phyloP scores from a whole-genome alignment of 176 grass and related monocot genomes.

The Alopecurus myosuroides region DNA sequence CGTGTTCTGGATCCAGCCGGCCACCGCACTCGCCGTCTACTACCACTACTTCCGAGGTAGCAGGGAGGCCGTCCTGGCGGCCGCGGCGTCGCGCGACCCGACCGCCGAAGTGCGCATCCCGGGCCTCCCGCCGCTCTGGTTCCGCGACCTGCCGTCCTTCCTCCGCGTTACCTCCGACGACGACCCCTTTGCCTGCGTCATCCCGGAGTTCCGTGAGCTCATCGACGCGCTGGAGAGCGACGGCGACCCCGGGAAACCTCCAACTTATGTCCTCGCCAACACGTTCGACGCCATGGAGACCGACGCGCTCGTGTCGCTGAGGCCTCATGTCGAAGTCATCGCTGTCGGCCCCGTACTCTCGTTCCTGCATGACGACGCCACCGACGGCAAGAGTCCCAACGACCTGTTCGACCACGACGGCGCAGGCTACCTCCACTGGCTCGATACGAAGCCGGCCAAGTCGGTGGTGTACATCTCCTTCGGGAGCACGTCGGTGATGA shows the following conservation, averaged over 20 bases:
- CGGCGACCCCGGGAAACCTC: not conserved
- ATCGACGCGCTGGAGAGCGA: constrained; percentile 23
- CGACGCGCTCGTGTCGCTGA: constrained; percentile 28
- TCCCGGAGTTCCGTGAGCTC: constrained; percentile 32
- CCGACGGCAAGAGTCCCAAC: not conserved
- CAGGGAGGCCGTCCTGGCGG: constrained; percentile 16
- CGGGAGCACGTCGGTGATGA: constrained; percentile 59
- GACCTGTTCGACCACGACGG: constrained; percentile 48
- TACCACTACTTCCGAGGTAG: constrained; percentile 54
- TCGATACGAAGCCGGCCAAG: constrained; percentile 33
- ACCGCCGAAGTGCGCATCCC: constrained; percentile 27
- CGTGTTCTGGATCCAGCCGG: constrained; percentile 74
- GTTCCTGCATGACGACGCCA: not conserved
- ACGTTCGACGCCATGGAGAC: constrained; percentile 65
- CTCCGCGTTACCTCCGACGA: constrained; percentile 39
- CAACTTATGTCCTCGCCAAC: constrained; percentile 51
- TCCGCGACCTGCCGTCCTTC: constrained; percentile 62
- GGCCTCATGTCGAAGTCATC: constrained; percentile 33
- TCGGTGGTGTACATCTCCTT: constrained; percentile 86
- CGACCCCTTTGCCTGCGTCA: constrained; percentile 22
- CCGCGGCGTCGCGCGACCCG: constrained; percentile 9
- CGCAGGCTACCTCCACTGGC: constrained; percentile 45
- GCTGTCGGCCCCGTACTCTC: constrained; percentile 60
- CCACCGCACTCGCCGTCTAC: constrained; percentile 47
- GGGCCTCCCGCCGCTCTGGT: constrained; percentile 34